Base-by-base conservation (phyloP, 1,139 yeast genomes). In the Yamadazyma jaroonii region DNA sequence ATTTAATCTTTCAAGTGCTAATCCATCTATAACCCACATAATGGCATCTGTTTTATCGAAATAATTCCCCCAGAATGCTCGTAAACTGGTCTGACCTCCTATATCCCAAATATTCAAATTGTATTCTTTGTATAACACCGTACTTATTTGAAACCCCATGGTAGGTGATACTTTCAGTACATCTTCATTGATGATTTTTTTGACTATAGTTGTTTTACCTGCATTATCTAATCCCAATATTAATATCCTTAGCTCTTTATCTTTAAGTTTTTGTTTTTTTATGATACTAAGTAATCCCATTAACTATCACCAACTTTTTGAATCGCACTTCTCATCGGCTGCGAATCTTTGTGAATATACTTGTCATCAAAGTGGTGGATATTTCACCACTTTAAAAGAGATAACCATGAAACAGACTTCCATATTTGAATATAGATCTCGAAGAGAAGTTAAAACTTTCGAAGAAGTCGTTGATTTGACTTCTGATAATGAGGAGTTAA, bases 31-130 rank as follows among this genome's bases (percentile, higher is more conserved):
- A n/a, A 90, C 96, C 97, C 97, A 90, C n/a, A 90, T 61, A 20
- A 90, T 68, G 10, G 80, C 77, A 51, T 90, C 92, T 6, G 96
- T 85, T 48, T 79, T 79, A 46, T 89, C 97, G 54, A 85, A 89
- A 61, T 89, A 88, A 61, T 89, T 89, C 41, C 86, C 79, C 97
- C 97, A 88, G 57, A 88, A 88, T 14, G 87, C 79, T 33, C 96
- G 69, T 34, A 88, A 62, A 12, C 86, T 74, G 10, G 74, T 66
- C 56, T 89, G 96, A 0, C 97, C 97, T 2, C 97, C 97, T 9
- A 89, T 80, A 54, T 88, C 97, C 97, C 90, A 83, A 28, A 81
- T 56, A 42, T 79, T 79, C 34, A 67, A 50, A 28, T 58, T 61
- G 46, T 44, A 62, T 21, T 51, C 59, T 3, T 55, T 43, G 44